phyloP scores from a whole-genome alignment of 140 eudicot species.

The Oenanthe javanica region DNA sequence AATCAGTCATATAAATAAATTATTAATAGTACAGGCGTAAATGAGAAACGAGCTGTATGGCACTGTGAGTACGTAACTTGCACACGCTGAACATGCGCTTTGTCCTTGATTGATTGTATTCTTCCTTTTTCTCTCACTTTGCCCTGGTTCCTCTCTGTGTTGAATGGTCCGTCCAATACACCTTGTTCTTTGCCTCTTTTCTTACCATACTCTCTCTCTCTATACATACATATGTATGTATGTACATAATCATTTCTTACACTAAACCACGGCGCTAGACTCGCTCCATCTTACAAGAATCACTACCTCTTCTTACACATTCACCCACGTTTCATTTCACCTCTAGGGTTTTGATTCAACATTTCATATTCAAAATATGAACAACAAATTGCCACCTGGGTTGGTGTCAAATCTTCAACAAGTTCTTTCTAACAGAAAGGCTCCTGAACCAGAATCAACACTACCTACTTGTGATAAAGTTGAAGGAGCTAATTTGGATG shows the following conservation, averaged over 20 bases:
- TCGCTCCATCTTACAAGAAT: conserved; percentile 30
- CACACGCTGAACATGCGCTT: too few species aligned
- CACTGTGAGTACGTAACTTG: too few species aligned
- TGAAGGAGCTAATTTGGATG: conserved; percentile 10
- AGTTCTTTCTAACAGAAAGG: conserved; percentile 49
- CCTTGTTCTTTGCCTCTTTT: too few species aligned
- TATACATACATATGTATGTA: too few species aligned
- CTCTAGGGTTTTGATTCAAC: conserved; percentile 42
- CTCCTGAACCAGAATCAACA: conserved; percentile 14
- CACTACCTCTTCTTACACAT: background rate
- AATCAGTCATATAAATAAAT: too few species aligned
- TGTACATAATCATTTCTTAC: background rate
- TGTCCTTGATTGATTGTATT: too few species aligned
- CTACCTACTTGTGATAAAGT: conserved; percentile 19
- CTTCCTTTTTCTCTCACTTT: too few species aligned
- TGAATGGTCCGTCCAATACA: too few species aligned
- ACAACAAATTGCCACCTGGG: conserved; percentile 73
- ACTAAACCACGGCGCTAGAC: conserved; percentile 30
- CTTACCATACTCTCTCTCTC: background rate
- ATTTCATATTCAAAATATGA: conserved; percentile 20
- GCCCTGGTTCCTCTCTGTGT: too few species aligned
- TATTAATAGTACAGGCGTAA: too few species aligned
- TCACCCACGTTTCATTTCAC: conserved; percentile 6
- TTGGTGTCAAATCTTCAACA: conserved; percentile 73
- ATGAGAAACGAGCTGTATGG: too few species aligned